phyloP scores from a whole-genome alignment of 495 filamentous ascomycete genomes.

The Podospora comata region DNA sequence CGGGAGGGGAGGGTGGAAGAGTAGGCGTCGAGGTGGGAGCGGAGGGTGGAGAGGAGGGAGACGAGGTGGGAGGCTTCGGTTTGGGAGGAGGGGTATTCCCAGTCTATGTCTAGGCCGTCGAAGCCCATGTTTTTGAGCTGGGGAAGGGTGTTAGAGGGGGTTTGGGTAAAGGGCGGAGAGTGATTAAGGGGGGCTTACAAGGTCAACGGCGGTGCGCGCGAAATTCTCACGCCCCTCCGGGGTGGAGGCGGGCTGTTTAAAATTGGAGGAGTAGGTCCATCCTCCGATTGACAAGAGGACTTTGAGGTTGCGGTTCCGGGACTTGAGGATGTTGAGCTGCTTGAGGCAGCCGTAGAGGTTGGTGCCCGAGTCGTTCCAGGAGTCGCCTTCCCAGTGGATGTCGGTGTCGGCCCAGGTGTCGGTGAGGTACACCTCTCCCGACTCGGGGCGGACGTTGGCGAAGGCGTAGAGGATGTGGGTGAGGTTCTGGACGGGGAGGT shows the following conservation, averaged over 20 bases:
- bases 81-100: slow-evolving; percentile 55
- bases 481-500: slow-evolving; percentile 80
- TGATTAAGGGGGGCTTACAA: slow-evolving; percentile 34
- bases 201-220: slow-evolving; percentile 61
- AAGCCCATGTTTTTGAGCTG: slow-evolving; percentile 59
- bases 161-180: background rate
- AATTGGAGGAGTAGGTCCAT: slow-evolving; percentile 92
- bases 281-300: slow-evolving; percentile 90
- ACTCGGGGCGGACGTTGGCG: slow-evolving; percentile 62
- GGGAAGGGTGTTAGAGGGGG: background rate
- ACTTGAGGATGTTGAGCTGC: slow-evolving; percentile 90
- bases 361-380: slow-evolving; percentile 63
- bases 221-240: slow-evolving; percentile 61
- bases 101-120: slow-evolving; percentile 62
- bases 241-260: slow-evolving; percentile 68
- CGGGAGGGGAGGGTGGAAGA: slow-evolving; percentile 44
- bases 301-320: slow-evolving; percentile 82
- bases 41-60: slow-evolving; percentile 63
- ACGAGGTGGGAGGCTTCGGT: slow-evolving; percentile 73
- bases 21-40: slow-evolving; percentile 59
- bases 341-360: slow-evolving; percentile 92
- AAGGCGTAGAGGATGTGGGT: slow-evolving; percentile 85
- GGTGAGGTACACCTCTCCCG: slow-evolving; percentile 67
- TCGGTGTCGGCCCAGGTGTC: slow-evolving; percentile 84
- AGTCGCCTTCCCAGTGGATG: slow-evolving; percentile 85